These are phyloP conservation scores for Platanus orientalis DNA, from an alignment of 164 flowering plant genomes.

Conservation along the genomic window DNA sequence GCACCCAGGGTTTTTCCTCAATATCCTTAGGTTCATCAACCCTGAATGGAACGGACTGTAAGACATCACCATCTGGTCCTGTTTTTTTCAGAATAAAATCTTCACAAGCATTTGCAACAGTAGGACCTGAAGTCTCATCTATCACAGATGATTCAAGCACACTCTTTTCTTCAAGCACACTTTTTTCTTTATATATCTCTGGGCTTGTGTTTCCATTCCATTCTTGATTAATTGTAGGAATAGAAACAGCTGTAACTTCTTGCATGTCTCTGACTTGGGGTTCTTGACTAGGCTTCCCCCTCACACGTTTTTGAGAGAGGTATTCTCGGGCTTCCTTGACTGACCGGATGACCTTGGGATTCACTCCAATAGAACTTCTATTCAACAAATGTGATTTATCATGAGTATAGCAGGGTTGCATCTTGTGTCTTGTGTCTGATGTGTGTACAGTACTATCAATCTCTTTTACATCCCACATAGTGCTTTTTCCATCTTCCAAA, in stretches of 20 bases:
- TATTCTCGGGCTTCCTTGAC: constrained; percentile 77
- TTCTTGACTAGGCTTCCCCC: constrained; percentile 19
- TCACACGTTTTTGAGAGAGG: constrained; percentile 41
- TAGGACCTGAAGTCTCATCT: constrained; percentile 14
- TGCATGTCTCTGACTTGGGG: constrained; percentile 7
- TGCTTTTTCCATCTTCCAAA: constrained; percentile 7
- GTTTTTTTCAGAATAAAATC: constrained; percentile 10
- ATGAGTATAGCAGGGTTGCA: constrained; percentile 11
- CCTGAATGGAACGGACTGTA: constrained; percentile 10
- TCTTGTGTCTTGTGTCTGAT: constrained; percentile 9
- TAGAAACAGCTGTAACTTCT: constrained; percentile 10
- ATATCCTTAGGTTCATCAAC: constrained; percentile 7
- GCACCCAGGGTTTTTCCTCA: constrained; percentile 6
- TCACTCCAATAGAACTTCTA: constrained; percentile 23
- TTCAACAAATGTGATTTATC: constrained; percentile 13
- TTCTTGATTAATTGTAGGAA: constrained; percentile 12
- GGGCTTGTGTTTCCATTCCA: constrained; percentile 9
- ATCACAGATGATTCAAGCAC: constrained; percentile 9
- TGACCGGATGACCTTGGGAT: constrained; percentile 54
- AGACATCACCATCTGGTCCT: not conserved
- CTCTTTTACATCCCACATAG: constrained; percentile 9
- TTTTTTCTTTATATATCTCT: constrained; percentile 5
- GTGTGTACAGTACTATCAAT: constrained; percentile 7
- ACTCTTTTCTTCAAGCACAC: constrained; percentile 4
- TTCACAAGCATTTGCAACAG: constrained; percentile 13